Percentiles rank a stretch among this genome's conserved stretches.
Evolutionary conservation across 257 asterid genomes (phyloP).

Genomic region (Cinchona pubescens): DNA sequence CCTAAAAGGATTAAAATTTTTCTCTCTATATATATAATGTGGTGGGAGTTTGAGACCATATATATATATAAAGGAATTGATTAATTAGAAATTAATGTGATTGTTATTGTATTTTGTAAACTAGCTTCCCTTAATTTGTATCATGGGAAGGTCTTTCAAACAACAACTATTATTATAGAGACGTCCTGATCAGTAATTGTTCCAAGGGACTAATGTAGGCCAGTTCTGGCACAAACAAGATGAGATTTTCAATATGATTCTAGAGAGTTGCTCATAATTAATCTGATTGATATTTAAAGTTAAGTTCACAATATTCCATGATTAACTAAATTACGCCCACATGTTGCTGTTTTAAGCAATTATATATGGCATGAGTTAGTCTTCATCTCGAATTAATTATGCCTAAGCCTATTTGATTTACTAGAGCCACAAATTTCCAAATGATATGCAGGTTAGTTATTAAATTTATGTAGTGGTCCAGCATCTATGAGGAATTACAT

Average conservation of each 20-base stretch:
- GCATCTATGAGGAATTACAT: background rate
- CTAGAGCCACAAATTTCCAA: conserved; percentile 9
- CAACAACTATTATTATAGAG: background rate
- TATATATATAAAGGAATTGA: no score
- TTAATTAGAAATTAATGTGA: no score
- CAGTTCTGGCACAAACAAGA: background rate
- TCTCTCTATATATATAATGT: no score
- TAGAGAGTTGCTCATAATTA: conserved; percentile 3
- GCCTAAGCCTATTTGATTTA: no score
- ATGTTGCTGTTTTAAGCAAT: background rate
- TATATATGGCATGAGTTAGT: background rate
- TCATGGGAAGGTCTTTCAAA: background rate
- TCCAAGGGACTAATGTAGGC: background rate
- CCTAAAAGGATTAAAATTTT: no score
- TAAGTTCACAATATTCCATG: conserved; percentile 1
- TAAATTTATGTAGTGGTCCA: background rate
- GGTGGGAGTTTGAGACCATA: background rate
- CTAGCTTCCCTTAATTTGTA: background rate
- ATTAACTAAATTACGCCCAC: background rate
- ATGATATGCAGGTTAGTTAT: background rate
- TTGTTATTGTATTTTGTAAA: no score
- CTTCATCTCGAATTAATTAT: background rate
- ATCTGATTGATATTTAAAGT: background rate
- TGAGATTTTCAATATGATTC: conserved; percentile 1
- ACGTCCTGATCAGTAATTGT: conserved; percentile 4